phyloP scores from a whole-genome alignment of 2,329 filamentous ascomycete genomes.

The Trichoderma pleuroti region DNA sequence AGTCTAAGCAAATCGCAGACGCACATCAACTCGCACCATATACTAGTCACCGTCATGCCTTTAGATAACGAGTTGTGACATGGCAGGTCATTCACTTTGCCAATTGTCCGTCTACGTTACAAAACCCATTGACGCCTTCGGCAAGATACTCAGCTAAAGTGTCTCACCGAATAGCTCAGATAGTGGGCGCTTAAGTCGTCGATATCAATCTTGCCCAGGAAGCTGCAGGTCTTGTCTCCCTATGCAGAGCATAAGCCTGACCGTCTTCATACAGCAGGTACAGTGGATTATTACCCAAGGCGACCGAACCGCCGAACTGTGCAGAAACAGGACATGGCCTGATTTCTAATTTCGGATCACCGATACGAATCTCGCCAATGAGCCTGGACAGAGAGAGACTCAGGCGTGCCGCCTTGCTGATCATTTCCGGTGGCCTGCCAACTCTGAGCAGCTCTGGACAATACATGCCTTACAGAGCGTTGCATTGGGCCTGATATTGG shows the following conservation, averaged over 20 bases:
- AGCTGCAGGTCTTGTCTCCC: background rate
- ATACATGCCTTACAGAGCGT: background rate
- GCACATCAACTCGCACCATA: background rate
- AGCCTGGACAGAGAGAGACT: background rate
- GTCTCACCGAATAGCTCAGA: background rate
- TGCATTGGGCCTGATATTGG: background rate
- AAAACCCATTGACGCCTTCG: background rate
- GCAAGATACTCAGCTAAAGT: background rate
- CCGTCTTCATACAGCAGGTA: background rate
- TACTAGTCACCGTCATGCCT: background rate
- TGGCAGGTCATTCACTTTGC: background rate
- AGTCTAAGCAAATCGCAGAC: background rate
- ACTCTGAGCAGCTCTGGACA: background rate
- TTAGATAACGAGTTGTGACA: background rate
- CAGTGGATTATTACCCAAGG: background rate
- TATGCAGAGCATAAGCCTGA: conserved; percentile 6
- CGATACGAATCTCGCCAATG: conserved; percentile 16
- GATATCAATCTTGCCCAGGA: background rate
- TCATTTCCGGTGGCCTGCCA: conserved; percentile 10
- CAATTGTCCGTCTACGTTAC: background rate
- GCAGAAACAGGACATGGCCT: background rate
- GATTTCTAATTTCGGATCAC: conserved; percentile 17
- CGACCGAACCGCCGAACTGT: background rate
- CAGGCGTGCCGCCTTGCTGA: background rate
- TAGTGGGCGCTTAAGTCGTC: background rate